These are phyloP conservation scores for Cyberlindnera japonica DNA, from an alignment of 805 yeast genomes.

Conservation along the genomic window DNA sequence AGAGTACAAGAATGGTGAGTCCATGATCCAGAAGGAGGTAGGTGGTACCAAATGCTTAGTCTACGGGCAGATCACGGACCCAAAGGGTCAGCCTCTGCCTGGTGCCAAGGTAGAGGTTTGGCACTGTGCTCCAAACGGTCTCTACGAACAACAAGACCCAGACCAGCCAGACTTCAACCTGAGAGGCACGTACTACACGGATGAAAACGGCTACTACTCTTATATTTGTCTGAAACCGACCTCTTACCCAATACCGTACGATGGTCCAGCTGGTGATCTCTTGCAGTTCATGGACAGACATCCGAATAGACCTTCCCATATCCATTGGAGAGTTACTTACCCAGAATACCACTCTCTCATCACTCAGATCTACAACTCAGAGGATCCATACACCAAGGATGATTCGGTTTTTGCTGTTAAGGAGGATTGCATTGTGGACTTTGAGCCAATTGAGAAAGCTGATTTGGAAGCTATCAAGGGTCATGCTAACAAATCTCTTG, in stretches of 20 bases:
- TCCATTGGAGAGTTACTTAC: constrained; percentile 29
- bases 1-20: constrained; percentile 29
- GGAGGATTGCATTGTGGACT: constrained; percentile 27
- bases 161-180: constrained; percentile 30
- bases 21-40: constrained; percentile 31
- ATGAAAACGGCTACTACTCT: constrained; percentile 26
- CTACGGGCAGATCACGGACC: constrained; percentile 28
- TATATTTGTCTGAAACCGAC: constrained; percentile 33
- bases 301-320: constrained; percentile 35
- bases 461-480: not conserved
- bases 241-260: constrained; percentile 37
- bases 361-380: constrained; percentile 32
- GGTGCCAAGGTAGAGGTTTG: constrained; percentile 33
- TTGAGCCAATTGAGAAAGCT: constrained; percentile 21
- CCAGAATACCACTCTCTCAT: constrained; percentile 31
- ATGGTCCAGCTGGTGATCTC: constrained; percentile 37
- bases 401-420: constrained; percentile 38
- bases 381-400: constrained; percentile 29
- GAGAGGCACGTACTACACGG: constrained; percentile 32
- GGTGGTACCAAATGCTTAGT: constrained; percentile 32
- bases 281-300: constrained; percentile 33
- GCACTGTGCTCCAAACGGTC: constrained; percentile 37
- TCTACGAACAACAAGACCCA: constrained; percentile 36
- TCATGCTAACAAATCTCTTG: constrained; percentile 3
- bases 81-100: constrained; percentile 30